Evolutionary conservation across 2,329 filamentous ascomycete genomes (phyloP), one percentile per base, ranked within the genome.

Genomic region (Botrytis sinoallii): DNA sequence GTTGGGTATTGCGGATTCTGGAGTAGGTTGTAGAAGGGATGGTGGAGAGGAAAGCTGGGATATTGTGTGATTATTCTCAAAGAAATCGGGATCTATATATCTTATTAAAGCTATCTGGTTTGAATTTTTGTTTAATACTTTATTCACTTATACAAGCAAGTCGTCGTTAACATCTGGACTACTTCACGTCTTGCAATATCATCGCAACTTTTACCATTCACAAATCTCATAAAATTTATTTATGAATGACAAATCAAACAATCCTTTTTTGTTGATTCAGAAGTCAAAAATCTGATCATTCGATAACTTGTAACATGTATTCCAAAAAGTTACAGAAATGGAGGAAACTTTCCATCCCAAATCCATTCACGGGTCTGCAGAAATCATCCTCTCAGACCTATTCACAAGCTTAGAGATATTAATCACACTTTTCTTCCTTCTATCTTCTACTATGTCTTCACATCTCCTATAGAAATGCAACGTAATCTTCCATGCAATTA

Each of bases 321-420:
- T 12, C 10, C 20, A 4, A 25, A 40, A 4, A 7, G 7, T 18
- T 22, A 0, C 1, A 40, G 3, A n/a, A 20, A 1, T 10, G 10
- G 3, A 44, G 9, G 12, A n/a, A 66, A 52, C 2, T 67, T 38
- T 3, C 20, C 3, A 14, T 25, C 3, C 18, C 22, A 64, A 29
- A 38, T 3, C 4, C 14, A 67, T 55, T 55, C 46, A 38, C 32
- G n/a, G 3, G n/a, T 67, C n/a, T 25, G 2, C 1, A 1, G 10
- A 38, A 25, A 0, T 48, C 64, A 38, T 52, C 64, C 29, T 18
- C 14, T 14, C 12, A 8, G 25, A 16, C n/a, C 4, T 0, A 40
- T 40, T 35, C 22, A 38, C 32, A 8, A 4, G 20, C 5, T 38
- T 61, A 6, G 4, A 32, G 6, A 12, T 8, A 1, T 29, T 16